A percentile compares a stretch with the other conserved stretches of the same genome.
Conservation (phyloP, 2,329 filamentous ascomycete genomes). For the Claviceps spartinae region DNA sequence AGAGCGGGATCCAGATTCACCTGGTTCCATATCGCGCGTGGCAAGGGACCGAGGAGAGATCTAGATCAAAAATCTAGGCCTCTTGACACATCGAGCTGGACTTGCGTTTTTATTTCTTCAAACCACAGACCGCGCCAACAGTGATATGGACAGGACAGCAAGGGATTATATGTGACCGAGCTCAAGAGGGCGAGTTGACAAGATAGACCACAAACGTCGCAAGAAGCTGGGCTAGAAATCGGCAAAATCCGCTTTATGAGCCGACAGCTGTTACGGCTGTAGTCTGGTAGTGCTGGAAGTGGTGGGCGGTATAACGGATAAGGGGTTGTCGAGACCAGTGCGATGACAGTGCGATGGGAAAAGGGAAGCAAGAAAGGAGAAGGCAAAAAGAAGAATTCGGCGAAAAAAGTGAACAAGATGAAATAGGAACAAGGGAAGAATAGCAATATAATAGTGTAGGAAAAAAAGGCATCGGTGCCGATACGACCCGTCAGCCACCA, state of each 20-base stretch:
- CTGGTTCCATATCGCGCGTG: conserved; percentile 27
- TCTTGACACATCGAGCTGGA: conserved; percentile 23
- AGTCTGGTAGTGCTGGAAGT: not conserved
- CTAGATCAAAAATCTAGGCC: conserved; percentile 20
- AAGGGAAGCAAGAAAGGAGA: not conserved
- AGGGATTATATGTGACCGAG: too few relatives aligned
- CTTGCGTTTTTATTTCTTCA: not conserved
- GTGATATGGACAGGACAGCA: not conserved
- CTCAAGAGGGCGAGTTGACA: too few relatives aligned
- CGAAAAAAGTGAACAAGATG: not conserved
- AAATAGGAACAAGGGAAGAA: conserved; percentile 4
- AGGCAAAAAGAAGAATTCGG: not conserved
- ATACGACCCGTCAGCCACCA: conserved; percentile 8
- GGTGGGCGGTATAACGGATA: not conserved
- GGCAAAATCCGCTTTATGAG: conserved; percentile 5
- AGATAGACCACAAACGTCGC: conserved; percentile 6
- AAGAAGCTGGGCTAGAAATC: not conserved
- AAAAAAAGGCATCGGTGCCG: conserved; percentile 5
- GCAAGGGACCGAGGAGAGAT: conserved; percentile 20
- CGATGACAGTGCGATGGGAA: not conserved
- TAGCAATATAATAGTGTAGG: conserved; percentile 8
- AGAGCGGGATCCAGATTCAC: conserved; percentile 24
- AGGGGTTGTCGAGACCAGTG: not conserved
- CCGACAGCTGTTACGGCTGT: not conserved
- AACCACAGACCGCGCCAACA: conserved; percentile 8